These are phyloP conservation scores for Elongisporangium undulatum DNA, from an alignment of 352 stramenopile species.

Conservation along the genomic window DNA sequence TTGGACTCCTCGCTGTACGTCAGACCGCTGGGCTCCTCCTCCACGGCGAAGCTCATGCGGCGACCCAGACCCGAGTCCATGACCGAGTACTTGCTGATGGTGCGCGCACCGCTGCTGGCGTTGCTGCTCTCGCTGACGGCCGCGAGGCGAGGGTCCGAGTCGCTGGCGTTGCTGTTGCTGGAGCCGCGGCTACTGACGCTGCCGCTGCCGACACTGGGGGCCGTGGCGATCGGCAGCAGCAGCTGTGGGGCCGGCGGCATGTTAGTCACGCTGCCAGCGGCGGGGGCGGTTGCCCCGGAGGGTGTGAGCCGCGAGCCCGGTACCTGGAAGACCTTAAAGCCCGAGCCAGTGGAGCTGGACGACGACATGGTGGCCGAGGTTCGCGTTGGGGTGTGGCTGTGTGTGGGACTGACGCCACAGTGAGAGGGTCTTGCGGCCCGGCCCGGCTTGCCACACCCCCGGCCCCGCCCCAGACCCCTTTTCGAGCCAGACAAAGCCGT, in stretches of 20 bases:
- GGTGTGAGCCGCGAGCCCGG: constrained; percentile 19
- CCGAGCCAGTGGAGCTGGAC: constrained; percentile 15
- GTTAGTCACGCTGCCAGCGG: constrained; percentile 1
- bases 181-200: constrained; percentile 23
- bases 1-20: constrained; percentile 18
- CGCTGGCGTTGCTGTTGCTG: constrained; percentile 12
- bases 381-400: background rate
- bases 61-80: constrained; percentile 23
- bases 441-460: background rate
- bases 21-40: constrained; percentile 11
- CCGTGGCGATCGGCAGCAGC: constrained; percentile 10
- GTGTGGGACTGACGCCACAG: background rate
- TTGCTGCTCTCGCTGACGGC: constrained; percentile 1
- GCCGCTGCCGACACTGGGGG: constrained; percentile 18
- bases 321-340: constrained; percentile 70
- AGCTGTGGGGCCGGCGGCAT: constrained; percentile 17
- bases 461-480: background rate
- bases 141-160: constrained; percentile 5
- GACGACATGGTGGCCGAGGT: background rate
- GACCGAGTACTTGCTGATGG: background rate
- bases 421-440: background rate
- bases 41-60: constrained; percentile 10
- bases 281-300: constrained; percentile 3
- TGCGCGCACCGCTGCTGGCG: background rate
- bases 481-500: background rate